Percentiles rank a stretch among this genome's conserved stretches.
Conservation (phyloP, 1,139 yeast genomes). For the Candida tropicalis region DNA sequence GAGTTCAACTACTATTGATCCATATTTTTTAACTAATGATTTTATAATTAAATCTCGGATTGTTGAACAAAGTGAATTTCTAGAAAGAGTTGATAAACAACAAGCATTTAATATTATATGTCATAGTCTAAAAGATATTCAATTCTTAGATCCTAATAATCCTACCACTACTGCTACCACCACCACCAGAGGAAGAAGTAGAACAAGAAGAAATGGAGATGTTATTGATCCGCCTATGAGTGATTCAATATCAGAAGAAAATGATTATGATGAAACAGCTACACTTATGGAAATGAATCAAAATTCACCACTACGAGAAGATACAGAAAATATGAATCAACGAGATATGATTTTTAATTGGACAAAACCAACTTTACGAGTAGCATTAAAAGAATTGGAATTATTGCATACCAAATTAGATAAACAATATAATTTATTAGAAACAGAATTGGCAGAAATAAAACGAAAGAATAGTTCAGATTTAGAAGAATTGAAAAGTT, state of each 20-base stretch:
- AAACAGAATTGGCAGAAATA: conserved; percentile 10
- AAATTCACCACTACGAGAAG: conserved; percentile 1
- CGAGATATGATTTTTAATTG: neutral
- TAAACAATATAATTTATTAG: conserved; percentile 7
- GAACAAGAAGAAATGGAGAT: conserved; percentile 7
- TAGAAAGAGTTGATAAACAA: conserved; percentile 7
- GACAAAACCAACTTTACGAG: neutral
- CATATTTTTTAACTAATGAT: conserved; percentile 9
- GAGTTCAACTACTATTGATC: neutral
- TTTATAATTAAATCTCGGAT: conserved; percentile 8
- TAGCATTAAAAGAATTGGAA: conserved; percentile 9
- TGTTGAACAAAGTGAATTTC: conserved; percentile 6
- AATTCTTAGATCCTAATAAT: conserved; percentile 7
- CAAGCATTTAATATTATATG: conserved; percentile 13
- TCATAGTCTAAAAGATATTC: conserved; percentile 9
- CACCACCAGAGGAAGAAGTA: too few relatives aligned
- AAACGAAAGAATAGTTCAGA: conserved; percentile 13
- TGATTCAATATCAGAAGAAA: conserved; percentile 7
- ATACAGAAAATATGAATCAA: neutral
- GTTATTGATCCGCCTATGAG: neutral
- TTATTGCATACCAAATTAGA: conserved; percentile 9
- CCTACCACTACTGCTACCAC: too few relatives aligned
- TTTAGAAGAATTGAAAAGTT: conserved; percentile 9
- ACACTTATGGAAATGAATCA: conserved; percentile 15
- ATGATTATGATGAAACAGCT: conserved; percentile 17